Base-by-base conservation (phyloP, 345 rosid genomes). In the Hypericum androsaemum region DNA sequence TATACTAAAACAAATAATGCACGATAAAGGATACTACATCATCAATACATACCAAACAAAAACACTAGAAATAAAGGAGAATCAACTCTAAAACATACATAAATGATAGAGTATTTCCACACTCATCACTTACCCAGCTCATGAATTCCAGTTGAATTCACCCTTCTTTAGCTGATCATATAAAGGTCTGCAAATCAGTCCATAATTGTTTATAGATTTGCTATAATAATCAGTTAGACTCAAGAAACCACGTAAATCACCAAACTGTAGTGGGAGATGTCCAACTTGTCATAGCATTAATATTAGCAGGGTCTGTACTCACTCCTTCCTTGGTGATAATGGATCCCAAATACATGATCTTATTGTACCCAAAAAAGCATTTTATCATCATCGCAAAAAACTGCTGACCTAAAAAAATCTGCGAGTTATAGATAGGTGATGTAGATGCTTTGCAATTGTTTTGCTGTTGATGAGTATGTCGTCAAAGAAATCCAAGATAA, bases 381-480 rank as follows among this genome's bases (percentile, higher is more conserved):
- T 54, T 54, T 3, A 2, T 3, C 9, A 7, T 41, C 52, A 39
- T 54, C 2, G 12, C 46, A 41, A 39, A 54, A 5, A 39, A 12
- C 17, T 54, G 7, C 7, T 54, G 47, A 8, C 16, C 6, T 9
- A n/a, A 2, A 6, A 54, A 14, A 3, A 15, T 6, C 10, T 39
- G 7, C 5, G 5, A 3, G 41, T 16, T 14, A 6, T 12, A 6
- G 7, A 2, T 6, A 39, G 13, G 6, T 54, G 47, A 3, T 3
- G 1, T 7, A 6, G 7, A 12, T 54, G 47, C 9, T 5, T 3
- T 6, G 2, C 47, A 7, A 10, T 1, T 37, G 3, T 14, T 1
- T 8, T 15, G 36, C 56, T 39, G 52, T 52, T 36, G 22, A 52
- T 17, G 5, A 52, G 10, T 2, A 52, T 52, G 56, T 54, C 47